Evolutionary conservation across 257 asterid species (phyloP).

Genomic region (Solanum pinnatisectum): DNA sequence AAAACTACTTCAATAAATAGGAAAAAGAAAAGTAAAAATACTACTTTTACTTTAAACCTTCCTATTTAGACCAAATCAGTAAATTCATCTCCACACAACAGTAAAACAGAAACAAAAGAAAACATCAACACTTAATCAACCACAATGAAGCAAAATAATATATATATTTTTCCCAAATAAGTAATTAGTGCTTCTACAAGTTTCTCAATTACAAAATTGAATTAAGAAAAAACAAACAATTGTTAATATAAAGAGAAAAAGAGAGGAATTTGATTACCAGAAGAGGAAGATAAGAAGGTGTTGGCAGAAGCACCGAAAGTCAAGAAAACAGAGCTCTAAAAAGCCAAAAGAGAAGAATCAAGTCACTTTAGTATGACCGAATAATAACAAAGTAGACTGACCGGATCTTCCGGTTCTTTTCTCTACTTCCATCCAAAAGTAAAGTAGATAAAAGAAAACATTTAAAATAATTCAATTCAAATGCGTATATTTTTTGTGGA

Average conservation of each 20-base stretch:
- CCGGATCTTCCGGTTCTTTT: not conserved
- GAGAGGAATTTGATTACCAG: slow-evolving; percentile 5
- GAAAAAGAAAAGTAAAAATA: not conserved
- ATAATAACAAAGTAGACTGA: not conserved
- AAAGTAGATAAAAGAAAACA: no score
- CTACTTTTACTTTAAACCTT: not conserved
- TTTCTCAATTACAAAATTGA: not conserved
- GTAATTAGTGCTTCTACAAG: not conserved
- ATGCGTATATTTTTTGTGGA: no score
- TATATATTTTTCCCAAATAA: not conserved
- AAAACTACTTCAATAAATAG: not conserved
- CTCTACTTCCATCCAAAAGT: not conserved
- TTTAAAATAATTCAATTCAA: no score
- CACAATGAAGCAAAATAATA: not conserved
- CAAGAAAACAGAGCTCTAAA: slow-evolving; percentile 4
- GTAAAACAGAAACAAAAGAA: not conserved
- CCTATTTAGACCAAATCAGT: no score
- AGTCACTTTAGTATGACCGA: slow-evolving; percentile 7
- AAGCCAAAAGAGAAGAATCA: slow-evolving; percentile 4
- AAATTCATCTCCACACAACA: not conserved
- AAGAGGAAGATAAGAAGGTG: slow-evolving; percentile 34
- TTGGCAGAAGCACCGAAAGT: slow-evolving; percentile 30
- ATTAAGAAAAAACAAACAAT: not conserved
- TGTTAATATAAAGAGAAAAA: not conserved
- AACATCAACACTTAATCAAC: not conserved